Conservation (phyloP, 768 basidiomycete species). For the Tricholoma bakamatsutake region DNA sequence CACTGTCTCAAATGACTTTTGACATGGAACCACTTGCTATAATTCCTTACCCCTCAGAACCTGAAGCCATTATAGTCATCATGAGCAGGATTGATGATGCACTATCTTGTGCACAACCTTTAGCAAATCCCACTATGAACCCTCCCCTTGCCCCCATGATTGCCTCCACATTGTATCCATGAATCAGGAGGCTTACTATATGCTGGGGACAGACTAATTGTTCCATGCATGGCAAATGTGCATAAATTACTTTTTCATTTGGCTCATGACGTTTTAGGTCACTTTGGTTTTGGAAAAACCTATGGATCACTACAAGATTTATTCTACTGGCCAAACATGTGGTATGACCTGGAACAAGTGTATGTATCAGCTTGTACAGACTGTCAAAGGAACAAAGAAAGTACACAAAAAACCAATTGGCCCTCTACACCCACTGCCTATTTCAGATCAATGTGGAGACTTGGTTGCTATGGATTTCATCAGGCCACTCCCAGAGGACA, state of each 20-base stretch:
- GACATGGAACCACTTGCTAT: too few species aligned
- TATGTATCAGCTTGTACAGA: not conserved
- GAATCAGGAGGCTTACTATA: too few species aligned
- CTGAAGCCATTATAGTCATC: too few species aligned
- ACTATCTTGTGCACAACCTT: too few species aligned
- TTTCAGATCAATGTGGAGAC: slow-evolving; percentile 22
- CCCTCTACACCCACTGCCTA: not conserved
- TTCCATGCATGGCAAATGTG: too few species aligned
- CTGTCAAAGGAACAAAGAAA: not conserved
- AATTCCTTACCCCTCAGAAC: too few species aligned
- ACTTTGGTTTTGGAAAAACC: not conserved
- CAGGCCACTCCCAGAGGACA: not conserved
- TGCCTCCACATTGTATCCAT: too few species aligned
- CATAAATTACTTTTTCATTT: not conserved
- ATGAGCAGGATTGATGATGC: too few species aligned
- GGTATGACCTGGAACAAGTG: not conserved
- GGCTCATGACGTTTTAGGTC: not conserved
- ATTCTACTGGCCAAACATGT: not conserved
- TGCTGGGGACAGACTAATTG: too few species aligned
- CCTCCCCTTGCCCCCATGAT: too few species aligned
- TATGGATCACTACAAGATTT: not conserved
- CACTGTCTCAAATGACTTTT: too few species aligned
- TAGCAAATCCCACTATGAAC: too few species aligned
- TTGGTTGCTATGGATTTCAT: slow-evolving; percentile 18
- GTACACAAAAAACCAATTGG: not conserved